A percentile compares a stretch with the other conserved stretches of the same genome.
These are phyloP conservation scores for Lathyrus oleraceus DNA, from an alignment of 306 rosid genomes.

Conservation along the genomic window DNA sequence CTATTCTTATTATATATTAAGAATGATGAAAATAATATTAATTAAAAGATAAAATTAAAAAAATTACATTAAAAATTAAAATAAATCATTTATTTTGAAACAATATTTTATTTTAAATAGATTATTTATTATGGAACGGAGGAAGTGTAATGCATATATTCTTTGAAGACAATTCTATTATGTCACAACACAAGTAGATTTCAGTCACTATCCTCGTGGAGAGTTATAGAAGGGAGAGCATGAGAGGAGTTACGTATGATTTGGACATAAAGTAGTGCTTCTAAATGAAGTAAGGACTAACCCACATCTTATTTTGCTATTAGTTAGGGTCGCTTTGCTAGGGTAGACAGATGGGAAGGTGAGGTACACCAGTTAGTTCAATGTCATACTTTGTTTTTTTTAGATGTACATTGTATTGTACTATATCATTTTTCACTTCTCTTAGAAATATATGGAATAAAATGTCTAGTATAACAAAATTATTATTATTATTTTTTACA, in stretches of 20 bases:
- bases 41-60: too few species aligned
- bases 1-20: too few species aligned
- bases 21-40: too few species aligned
- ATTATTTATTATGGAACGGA: too few species aligned
- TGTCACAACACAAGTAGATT: background rate
- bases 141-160: too few species aligned
- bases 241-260: conserved; percentile 29
- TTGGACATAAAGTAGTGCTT: conserved; percentile 27
- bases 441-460: background rate
- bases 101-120: too few species aligned
- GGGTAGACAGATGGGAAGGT: conserved; percentile 26
- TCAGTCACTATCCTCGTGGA: conserved; percentile 33
- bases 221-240: conserved; percentile 11
- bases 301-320: conserved; percentile 26
- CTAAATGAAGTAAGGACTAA: conserved; percentile 27
- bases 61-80: too few species aligned
- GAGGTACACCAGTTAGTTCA: conserved; percentile 25
- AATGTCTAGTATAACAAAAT: too few species aligned
- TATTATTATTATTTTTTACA: too few species aligned
- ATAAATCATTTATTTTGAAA: too few species aligned
- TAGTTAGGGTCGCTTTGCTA: background rate
- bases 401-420: background rate
- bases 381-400: conserved; percentile 29
- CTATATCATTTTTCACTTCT: background rate
- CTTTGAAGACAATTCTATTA: background rate